Evolutionary conservation across 2,329 filamentous ascomycete species (phyloP), one percentile per base, ranked within the genome.

Genomic region (Verticillium zaregamsianum): DNA sequence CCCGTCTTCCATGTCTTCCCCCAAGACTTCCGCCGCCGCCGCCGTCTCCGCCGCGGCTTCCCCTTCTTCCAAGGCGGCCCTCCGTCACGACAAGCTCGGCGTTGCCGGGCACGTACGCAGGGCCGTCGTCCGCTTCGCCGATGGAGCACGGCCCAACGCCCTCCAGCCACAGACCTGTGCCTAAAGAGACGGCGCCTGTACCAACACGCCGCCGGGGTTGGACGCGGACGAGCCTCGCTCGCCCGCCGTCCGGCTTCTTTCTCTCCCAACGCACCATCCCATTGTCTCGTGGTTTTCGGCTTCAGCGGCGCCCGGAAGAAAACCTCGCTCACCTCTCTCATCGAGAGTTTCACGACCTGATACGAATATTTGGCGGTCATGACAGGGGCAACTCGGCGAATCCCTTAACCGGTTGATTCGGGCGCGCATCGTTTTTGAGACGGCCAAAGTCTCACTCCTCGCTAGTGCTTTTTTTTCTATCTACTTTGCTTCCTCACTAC

Each of bases 1-100:
- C 84, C 84, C 84, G 85, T 87, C 83, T 79, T 79, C 76, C 75
- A 73, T 75, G 63, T 73, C 73, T 74, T 77, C 79, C 72, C 70
- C 76, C 70, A 74, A 72, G 60, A 69, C 66, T 66, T 70, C 68
- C 66, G 65, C 37, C 39, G 17, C 37, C 37, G 17, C 28, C 45
- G 45, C 45, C 45, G 37, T 40, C 37, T 23, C 54, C 60, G 72
- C 73, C 66, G 68, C 76, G 66, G 68, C 73, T 69, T 75, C 75
- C 68, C 70, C 72, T 62, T 72, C 77, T 72, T 72, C 71, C 63
- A 80, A 77, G 70, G 75, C 78, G 72, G 77, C 78, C 67, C 73
- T 77, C 65, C 78, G 76, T 72, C 79, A 78, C 68, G 74, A 73
- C 73, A 77, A 70, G 70, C 70, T 75, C 68, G 72, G 74, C 67